phyloP scores from a whole-genome alignment of 805 yeast genomes.

The Debaryomyces prosopidis region DNA sequence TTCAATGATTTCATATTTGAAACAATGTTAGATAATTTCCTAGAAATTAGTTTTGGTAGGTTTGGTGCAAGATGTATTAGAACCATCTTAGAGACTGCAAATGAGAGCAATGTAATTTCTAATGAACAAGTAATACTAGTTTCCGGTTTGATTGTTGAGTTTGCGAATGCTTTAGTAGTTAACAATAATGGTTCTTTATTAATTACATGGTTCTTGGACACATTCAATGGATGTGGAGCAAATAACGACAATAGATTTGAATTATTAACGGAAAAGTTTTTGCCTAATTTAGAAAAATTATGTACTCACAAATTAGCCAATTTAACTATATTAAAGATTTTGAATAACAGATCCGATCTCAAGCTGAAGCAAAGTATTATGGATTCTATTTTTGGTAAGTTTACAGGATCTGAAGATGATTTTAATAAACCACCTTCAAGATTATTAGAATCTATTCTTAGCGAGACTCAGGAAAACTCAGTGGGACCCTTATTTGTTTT shows the following conservation, averaged over 20 bases:
- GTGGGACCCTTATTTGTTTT: constrained; percentile 62
- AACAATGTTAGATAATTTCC: constrained; percentile 71
- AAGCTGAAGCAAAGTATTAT: constrained; percentile 62
- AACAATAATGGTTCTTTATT: constrained; percentile 87
- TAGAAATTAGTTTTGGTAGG: constrained; percentile 81
- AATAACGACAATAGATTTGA: constrained; percentile 56
- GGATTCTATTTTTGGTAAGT: constrained; percentile 62
- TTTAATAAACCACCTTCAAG: constrained; percentile 38
- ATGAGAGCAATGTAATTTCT: constrained; percentile 32
- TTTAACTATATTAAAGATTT: constrained; percentile 74
- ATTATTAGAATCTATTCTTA: constrained; percentile 57
- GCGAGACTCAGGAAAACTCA: constrained; percentile 60
- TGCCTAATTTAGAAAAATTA: constrained; percentile 61
- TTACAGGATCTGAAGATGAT: constrained; percentile 23
- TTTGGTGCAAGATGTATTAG: constrained; percentile 95
- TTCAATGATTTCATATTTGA: constrained; percentile 89
- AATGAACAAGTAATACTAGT: constrained; percentile 69
- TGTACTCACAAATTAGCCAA: constrained; percentile 85
- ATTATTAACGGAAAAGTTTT: constrained; percentile 60
- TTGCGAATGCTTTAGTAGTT: constrained; percentile 75
- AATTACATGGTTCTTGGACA: constrained; percentile 92
- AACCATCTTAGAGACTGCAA: constrained; percentile 84
- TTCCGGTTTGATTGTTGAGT: constrained; percentile 73
- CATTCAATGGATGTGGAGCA: constrained; percentile 38
- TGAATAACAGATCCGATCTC: constrained; percentile 67